phyloP scores from a whole-genome alignment of 352 stramenopile genomes.

The Pythium aquatile region DNA sequence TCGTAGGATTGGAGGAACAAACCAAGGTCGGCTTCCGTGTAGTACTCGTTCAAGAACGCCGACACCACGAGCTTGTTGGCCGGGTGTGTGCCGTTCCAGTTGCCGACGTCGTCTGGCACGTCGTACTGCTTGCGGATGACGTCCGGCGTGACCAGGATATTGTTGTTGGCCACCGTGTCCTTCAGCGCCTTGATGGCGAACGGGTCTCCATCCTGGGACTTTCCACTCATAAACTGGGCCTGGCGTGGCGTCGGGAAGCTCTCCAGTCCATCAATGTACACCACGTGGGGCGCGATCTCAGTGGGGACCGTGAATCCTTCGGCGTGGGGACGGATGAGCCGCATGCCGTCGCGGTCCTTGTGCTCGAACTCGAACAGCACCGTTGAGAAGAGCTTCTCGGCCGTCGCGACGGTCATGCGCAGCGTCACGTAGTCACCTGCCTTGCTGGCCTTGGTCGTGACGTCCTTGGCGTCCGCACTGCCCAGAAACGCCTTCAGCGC shows the following conservation, averaged over 20 bases:
- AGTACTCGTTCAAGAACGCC: conserved; percentile 71
- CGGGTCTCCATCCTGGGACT: conserved; percentile 33
- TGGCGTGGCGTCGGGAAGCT: conserved; percentile 70
- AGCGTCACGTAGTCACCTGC: conserved; percentile 51
- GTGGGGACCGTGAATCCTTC: conserved; percentile 38
- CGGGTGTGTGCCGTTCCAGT: conserved; percentile 26
- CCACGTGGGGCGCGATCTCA: conserved; percentile 37
- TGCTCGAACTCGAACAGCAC: conserved; percentile 52
- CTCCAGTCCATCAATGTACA: conserved; percentile 71
- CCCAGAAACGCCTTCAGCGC: conserved; percentile 30
- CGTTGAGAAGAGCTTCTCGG: conserved; percentile 55
- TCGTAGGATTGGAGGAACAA: conserved; percentile 40
- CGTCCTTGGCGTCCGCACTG: conserved; percentile 9
- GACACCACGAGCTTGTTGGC: conserved; percentile 61
- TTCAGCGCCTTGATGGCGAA: conserved; percentile 33
- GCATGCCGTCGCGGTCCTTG: conserved; percentile 24
- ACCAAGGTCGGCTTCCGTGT: conserved; percentile 52
- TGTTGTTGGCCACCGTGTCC: conserved; percentile 12
- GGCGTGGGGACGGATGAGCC: conserved; percentile 42
- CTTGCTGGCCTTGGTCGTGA: conserved; percentile 19
- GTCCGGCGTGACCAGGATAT: conserved; percentile 34
- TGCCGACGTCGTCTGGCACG: conserved; percentile 33
- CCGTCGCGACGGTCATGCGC: conserved; percentile 35
- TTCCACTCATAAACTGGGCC: conserved; percentile 35
- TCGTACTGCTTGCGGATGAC: conserved; percentile 62